Evolutionary conservation across 345 rosid species (phyloP).

Genomic region (Adansonia digitata): DNA sequence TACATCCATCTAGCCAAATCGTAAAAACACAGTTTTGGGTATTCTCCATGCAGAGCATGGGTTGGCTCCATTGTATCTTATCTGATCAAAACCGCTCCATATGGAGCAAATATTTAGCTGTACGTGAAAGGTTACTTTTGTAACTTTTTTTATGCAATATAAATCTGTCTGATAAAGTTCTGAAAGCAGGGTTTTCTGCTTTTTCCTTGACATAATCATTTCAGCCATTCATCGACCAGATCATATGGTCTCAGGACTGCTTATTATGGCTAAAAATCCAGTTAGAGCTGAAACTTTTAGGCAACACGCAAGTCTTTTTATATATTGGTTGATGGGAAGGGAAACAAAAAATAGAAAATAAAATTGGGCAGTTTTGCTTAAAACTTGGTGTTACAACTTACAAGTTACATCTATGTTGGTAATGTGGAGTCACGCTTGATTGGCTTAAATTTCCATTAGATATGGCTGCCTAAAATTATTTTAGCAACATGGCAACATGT

Average conservation of each 20-base stretch:
- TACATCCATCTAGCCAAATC: constrained; percentile 94
- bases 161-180: not conserved
- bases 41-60: constrained; percentile 90
- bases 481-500: not conserved
- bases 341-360: not conserved
- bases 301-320: constrained; percentile 64
- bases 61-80: constrained; percentile 75
- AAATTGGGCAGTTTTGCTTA: not conserved
- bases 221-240: constrained; percentile 78
- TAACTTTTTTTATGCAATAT: not conserved
- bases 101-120: constrained; percentile 3
- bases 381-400: not conserved
- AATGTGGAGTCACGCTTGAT: not conserved
- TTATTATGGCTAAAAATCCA: constrained; percentile 81
- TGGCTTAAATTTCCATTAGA: not conserved
- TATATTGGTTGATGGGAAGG: not conserved
- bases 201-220: constrained; percentile 36
- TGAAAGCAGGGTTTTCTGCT: constrained; percentile 7
- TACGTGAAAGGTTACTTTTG: not conserved
- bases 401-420: not conserved
- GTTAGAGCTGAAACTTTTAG: constrained; percentile 77
- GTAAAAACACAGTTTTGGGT: constrained; percentile 93
- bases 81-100: constrained; percentile 39
- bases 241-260: constrained; percentile 89
- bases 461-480: not conserved